Conservation (phyloP, 495 filamentous ascomycete species). For the Talaromyces borbonicus region DNA sequence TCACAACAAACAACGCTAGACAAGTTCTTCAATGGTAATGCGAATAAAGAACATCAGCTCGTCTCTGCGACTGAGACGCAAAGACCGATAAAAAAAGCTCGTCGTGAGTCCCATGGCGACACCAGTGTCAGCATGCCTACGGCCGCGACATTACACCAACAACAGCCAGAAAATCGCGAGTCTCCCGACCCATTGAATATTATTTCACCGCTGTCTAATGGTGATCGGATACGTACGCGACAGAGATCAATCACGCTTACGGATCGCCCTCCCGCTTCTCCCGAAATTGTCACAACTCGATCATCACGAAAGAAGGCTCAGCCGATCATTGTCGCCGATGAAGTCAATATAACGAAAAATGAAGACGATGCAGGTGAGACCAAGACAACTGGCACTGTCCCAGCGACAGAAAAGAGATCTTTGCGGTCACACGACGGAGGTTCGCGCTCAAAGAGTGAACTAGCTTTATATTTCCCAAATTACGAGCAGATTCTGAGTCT, state of each 20-base stretch:
- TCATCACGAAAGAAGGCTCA: slow-evolving; percentile 10
- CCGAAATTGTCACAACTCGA: slow-evolving; percentile 4
- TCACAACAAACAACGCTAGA: slow-evolving; percentile 8
- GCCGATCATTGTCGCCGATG: slow-evolving; percentile 3
- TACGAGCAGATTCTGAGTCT: slow-evolving; percentile 86
- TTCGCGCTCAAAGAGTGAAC: slow-evolving; percentile 70
- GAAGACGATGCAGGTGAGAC: slow-evolving; percentile 7
- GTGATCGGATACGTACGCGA: slow-evolving; percentile 6
- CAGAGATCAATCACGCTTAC: slow-evolving; percentile 6
- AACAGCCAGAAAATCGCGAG: slow-evolving; percentile 14
- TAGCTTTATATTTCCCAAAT: slow-evolving; percentile 78
- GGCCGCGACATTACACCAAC: background rate
- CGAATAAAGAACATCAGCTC: background rate
- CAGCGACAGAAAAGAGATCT: slow-evolving; percentile 28
- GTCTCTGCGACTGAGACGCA: slow-evolving; percentile 4
- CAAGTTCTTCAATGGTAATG: background rate
- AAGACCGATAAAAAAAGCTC: slow-evolving; percentile 14
- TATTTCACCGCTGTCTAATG: slow-evolving; percentile 19
- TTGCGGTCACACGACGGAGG: slow-evolving; percentile 42
- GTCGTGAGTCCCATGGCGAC: slow-evolving; percentile 7
- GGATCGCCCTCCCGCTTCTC: background rate
- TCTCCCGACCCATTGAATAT: slow-evolving; percentile 34
- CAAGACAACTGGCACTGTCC: slow-evolving; percentile 1
- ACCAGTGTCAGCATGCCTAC: slow-evolving; percentile 4
- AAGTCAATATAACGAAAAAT: background rate